These are phyloP conservation scores for Beauveria asiatica DNA, from an alignment of 2,329 filamentous ascomycete species.

Conservation along the genomic window DNA sequence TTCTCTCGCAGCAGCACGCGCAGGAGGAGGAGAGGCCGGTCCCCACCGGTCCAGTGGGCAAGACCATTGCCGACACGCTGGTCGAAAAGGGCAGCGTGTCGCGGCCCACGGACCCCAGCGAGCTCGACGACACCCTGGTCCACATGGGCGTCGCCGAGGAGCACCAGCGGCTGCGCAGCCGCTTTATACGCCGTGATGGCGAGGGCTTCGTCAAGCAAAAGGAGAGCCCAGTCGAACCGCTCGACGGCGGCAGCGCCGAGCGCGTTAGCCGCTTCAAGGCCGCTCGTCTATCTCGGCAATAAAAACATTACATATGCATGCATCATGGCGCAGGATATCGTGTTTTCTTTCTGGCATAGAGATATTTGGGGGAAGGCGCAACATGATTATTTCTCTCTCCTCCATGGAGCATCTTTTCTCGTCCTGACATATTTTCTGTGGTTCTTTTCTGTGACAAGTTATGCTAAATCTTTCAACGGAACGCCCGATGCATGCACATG, in stretches of 20 bases:
- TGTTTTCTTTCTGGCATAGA: slow-evolving; percentile 6
- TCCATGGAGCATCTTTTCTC: neutral
- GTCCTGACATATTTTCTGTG: neutral
- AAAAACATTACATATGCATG: slow-evolving; percentile 14
- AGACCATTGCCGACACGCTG: slow-evolving; percentile 51
- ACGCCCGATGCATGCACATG: neutral
- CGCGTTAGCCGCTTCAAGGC: slow-evolving; percentile 68
- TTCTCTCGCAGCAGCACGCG: slow-evolving; percentile 27
- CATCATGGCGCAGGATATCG: slow-evolving; percentile 7
- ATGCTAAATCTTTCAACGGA: neutral
- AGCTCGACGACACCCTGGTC: slow-evolving; percentile 61
- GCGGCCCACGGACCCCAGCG: slow-evolving; percentile 40
- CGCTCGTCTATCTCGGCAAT: slow-evolving; percentile 51
- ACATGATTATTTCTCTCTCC: neutral
- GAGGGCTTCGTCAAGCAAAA: slow-evolving; percentile 65
- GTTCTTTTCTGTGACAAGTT: neutral
- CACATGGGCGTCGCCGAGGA: slow-evolving; percentile 72
- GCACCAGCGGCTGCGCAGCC: slow-evolving; percentile 75
- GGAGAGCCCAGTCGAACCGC: slow-evolving; percentile 55
- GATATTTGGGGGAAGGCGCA: neutral
- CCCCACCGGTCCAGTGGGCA: slow-evolving; percentile 42
- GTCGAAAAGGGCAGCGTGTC: slow-evolving; percentile 42
- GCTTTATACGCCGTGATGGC: slow-evolving; percentile 73
- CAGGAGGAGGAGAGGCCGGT: slow-evolving; percentile 25
- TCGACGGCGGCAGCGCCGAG: slow-evolving; percentile 55